Evolutionary conservation across 2,329 filamentous ascomycete species (phyloP), one percentile per base, ranked within the genome.

Genomic region (Geosmithia putterillii): DNA sequence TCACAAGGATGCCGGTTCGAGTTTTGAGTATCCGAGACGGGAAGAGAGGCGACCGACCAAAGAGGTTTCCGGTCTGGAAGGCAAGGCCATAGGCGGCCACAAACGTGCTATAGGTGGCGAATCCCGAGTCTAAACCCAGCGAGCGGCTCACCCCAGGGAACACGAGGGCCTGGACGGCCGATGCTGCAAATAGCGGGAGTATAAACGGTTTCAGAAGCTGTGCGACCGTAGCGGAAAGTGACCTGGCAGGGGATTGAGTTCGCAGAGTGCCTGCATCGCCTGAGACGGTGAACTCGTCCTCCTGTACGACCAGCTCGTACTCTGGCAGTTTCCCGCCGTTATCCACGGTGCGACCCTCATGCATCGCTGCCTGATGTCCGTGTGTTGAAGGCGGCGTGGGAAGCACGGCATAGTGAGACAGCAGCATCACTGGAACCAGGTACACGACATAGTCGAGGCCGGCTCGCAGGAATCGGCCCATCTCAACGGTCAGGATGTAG

Each of bases 91-190:
- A 60, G 3, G 47, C 51, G 15, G 58, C 54, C 7, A 47, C 46
- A 22, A 53, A 62, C 3, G 54, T 48, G 23, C 54, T 52, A 43
- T 57, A 61, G 9, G 45, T 52, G 7, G 48, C 45, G 10, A 57
- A 57, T 1, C 38, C 46, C 4, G 44, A 18, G 0, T 54, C 50
- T 15, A 50, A 45, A 28, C 51, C 54, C 5, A 57, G 43, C 1
- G 57, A 53, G 21, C 58, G 54, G n/a, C 51, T 46, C 22, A 61
- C 50, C 1, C 58, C 58, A 0, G 55, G 55, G 18, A 53, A 55
- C 5, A 52, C 44, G 12, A 59, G 34, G 0, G 55, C 47, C 34
- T 57, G 52, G 2, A 52, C 41, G 0, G 43, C 44, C 17, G 54
- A 55, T 7, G 53, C 49, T 9, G 47, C 40, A 32, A 52, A 52